Percentiles rank a stretch among this genome's conserved stretches.
phyloP scores from a whole-genome alignment of 352 stramenopile genomes.

The Phytophthora cactorum region DNA sequence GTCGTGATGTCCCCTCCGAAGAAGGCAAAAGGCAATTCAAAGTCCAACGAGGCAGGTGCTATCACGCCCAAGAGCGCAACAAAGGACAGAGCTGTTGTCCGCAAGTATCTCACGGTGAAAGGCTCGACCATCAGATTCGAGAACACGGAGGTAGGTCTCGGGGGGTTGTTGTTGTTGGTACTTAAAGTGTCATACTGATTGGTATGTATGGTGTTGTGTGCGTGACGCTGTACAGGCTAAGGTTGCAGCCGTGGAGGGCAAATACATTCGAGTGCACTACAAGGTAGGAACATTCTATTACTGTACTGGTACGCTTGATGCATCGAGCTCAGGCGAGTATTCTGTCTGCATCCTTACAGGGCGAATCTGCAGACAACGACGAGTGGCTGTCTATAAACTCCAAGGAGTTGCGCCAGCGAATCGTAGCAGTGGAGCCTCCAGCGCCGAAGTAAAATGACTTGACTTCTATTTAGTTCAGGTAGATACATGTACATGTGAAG shows the following conservation, averaged over 20 bases:
- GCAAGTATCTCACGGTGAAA: slow-evolving; percentile 64
- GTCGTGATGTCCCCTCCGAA: slow-evolving; percentile 28
- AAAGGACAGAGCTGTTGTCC: slow-evolving; percentile 27
- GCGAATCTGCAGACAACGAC: slow-evolving; percentile 67
- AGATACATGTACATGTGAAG: not conserved
- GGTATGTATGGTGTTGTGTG: not conserved
- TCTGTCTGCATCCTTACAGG: slow-evolving; percentile 30
- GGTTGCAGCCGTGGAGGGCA: slow-evolving; percentile 71
- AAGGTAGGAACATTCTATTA: slow-evolving; percentile 45
- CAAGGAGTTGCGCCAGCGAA: slow-evolving; percentile 50
- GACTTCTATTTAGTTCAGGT: slow-evolving; percentile 22
- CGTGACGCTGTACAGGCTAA: slow-evolving; percentile 47
- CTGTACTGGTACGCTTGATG: not conserved
- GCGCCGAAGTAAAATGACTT: slow-evolving; percentile 28
- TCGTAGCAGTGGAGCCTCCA: slow-evolving; percentile 49
- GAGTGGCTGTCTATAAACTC: slow-evolving; percentile 71
- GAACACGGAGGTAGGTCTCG: slow-evolving; percentile 54
- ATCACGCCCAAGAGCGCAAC: slow-evolving; percentile 41
- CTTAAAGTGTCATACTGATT: slow-evolving; percentile 3
- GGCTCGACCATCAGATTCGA: slow-evolving; percentile 71
- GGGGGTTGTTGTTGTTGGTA: not conserved
- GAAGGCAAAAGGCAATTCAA: slow-evolving; percentile 28
- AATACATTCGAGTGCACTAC: slow-evolving; percentile 82
- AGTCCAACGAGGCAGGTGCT: slow-evolving; percentile 2
- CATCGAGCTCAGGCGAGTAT: not conserved